Percentiles rank a stretch among this genome's conserved stretches.
Conservation (phyloP, 805 yeast species). For the Ogataea sp. region DNA sequence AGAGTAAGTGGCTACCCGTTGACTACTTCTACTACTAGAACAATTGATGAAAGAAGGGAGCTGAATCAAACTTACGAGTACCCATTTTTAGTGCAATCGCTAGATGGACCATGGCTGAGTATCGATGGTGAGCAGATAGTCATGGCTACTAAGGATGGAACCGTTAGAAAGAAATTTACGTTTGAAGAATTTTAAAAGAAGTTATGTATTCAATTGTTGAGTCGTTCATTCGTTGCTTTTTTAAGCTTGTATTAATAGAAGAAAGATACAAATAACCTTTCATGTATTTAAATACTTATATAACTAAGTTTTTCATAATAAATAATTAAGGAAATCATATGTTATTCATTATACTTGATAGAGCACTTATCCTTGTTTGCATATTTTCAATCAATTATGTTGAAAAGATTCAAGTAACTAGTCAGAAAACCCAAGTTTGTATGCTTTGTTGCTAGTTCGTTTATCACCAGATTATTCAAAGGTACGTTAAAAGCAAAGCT, state of each 20-base stretch:
- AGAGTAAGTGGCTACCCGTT: too few species aligned
- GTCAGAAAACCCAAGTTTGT: neutral
- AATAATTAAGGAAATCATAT: too few species aligned
- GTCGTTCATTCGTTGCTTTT: neutral
- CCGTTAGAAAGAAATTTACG: conserved; percentile 19
- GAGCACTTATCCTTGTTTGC: too few species aligned
- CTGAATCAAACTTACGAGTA: conserved; percentile 63
- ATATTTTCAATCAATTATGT: too few species aligned
- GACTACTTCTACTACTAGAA: conserved; percentile 28
- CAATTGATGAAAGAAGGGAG: conserved; percentile 77
- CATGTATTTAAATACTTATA: too few species aligned
- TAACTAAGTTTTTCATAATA: too few species aligned
- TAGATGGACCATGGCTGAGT: conserved; percentile 85
- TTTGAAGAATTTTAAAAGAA: conserved; percentile 16
- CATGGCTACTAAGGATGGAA: conserved; percentile 34
- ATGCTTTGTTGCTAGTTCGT: conserved; percentile 10
- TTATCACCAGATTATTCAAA: conserved; percentile 12
- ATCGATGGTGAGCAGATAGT: conserved; percentile 49
- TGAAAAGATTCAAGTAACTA: neutral
- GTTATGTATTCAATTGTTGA: neutral
- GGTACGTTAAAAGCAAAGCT: conserved; percentile 8
- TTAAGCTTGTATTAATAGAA: too few species aligned
- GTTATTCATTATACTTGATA: too few species aligned
- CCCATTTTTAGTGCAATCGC: conserved; percentile 57
- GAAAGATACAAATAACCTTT: too few species aligned